phyloP scores from a whole-genome alignment of 306 rosid species.

The Amphicarpaea edgeworthii region DNA sequence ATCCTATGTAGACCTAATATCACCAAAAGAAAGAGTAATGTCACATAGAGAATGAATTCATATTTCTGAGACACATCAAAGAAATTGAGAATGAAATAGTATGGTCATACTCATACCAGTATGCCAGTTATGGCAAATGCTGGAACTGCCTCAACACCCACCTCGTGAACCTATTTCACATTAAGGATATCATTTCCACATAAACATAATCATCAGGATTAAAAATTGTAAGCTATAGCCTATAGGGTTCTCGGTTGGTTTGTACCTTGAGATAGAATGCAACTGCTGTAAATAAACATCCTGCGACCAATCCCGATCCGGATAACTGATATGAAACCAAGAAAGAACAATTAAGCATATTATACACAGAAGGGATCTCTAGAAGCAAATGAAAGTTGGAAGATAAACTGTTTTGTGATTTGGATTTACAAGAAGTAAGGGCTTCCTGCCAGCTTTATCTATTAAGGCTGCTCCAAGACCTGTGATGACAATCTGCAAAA shows the following conservation, averaged over 20 bases:
- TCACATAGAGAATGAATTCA: constrained; percentile 16
- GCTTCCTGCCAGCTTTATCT: constrained; percentile 87
- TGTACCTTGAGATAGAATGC: constrained; percentile 85
- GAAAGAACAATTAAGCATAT: constrained; percentile 32
- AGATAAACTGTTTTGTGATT: constrained; percentile 7
- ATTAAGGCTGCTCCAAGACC: constrained; percentile 66
- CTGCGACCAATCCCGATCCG: constrained; percentile 75
- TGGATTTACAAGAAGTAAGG: constrained; percentile 70
- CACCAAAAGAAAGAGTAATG: constrained; percentile 14
- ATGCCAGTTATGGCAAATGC: constrained; percentile 75
- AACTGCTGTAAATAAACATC: constrained; percentile 67
- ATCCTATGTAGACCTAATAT: constrained; percentile 71
- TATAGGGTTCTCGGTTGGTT: constrained; percentile 1
- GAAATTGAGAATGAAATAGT: constrained; percentile 3
- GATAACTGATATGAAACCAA: constrained; percentile 63
- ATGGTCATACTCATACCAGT: constrained; percentile 63
- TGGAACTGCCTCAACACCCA: constrained; percentile 60
- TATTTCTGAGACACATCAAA: constrained; percentile 18
- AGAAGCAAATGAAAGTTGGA: constrained; percentile 11
- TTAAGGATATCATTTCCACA: constrained; percentile 36
- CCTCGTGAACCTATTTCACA: constrained; percentile 62
- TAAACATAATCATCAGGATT: constrained; percentile 21
- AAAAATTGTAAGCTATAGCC: constrained; percentile 23
- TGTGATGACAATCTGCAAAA: constrained; percentile 71
- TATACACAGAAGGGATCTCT: not conserved